Conservation (phyloP, 352 stramenopile genomes). For the Phytophthora litchii region DNA sequence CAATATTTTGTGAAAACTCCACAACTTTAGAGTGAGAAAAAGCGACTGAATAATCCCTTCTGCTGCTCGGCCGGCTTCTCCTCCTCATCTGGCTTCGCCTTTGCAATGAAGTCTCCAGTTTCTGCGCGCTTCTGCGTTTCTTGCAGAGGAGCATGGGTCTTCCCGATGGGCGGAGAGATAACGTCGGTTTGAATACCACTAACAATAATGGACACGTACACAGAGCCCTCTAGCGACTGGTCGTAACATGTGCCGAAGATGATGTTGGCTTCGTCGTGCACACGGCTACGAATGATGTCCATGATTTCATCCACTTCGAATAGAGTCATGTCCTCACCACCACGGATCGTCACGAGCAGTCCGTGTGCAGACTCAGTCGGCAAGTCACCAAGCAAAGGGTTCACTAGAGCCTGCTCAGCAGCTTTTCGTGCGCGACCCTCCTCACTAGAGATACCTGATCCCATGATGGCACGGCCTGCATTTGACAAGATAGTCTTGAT, state of each 20-base stretch:
- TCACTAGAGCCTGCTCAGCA: constrained; percentile 94
- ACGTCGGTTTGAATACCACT: constrained; percentile 88
- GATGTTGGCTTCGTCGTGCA: constrained; percentile 87
- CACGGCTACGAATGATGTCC: constrained; percentile 83
- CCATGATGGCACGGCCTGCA: constrained; percentile 96
- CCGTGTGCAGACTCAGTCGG: constrained; percentile 93
- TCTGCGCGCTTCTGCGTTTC: constrained; percentile 32
- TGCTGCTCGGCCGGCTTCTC: constrained; percentile 32
- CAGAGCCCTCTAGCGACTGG: constrained; percentile 74
- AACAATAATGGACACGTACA: constrained; percentile 90
- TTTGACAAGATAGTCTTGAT: constrained; percentile 96
- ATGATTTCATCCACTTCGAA: constrained; percentile 92
- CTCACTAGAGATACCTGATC: constrained; percentile 82
- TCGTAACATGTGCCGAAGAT: constrained; percentile 92
- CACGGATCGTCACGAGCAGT: constrained; percentile 96
- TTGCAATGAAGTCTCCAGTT: constrained; percentile 20
- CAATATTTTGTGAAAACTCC: constrained; percentile 23
- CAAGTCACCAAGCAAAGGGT: constrained; percentile 93
- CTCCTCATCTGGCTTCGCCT: constrained; percentile 18
- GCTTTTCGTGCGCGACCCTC: constrained; percentile 90
- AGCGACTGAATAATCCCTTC: constrained; percentile 68
- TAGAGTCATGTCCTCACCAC: constrained; percentile 93
- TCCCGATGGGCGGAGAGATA: constrained; percentile 76
- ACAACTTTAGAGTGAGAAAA: constrained; percentile 72
- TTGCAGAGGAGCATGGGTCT: constrained; percentile 53